Conservation (phyloP, 2,329 filamentous ascomycete genomes). For the Sporothrix humicola region DNA sequence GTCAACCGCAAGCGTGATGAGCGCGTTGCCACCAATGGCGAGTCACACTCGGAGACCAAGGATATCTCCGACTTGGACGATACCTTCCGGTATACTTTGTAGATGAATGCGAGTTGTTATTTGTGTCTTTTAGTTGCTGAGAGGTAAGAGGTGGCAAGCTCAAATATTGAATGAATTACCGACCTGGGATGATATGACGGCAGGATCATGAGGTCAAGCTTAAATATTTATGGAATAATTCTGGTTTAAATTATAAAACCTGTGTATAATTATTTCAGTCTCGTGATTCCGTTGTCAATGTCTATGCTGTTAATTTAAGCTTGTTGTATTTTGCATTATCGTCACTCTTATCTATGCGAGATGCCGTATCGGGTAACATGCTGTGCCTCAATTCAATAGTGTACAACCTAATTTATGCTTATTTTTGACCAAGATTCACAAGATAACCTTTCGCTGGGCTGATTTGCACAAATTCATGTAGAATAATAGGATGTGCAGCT, state of each 20-base stretch:
- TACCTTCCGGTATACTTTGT: conserved; percentile 24
- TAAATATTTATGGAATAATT: too few species aligned
- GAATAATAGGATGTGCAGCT: not conserved
- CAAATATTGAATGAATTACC: too few species aligned
- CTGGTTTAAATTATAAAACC: too few species aligned
- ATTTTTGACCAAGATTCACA: not conserved
- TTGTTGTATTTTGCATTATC: too few species aligned
- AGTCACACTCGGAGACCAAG: not conserved
- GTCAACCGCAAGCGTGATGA: conserved; percentile 23
- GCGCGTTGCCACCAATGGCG: not conserved
- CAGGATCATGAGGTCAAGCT: too few species aligned
- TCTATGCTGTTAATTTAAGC: too few species aligned
- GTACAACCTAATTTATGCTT: conserved; percentile 3
- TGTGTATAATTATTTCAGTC: too few species aligned
- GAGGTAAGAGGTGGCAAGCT: too few species aligned
- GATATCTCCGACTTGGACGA: conserved; percentile 22
- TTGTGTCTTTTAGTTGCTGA: too few species aligned
- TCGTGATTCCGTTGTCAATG: too few species aligned
- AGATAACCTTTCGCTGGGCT: not conserved
- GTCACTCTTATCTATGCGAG: not conserved
- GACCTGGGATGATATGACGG: too few species aligned
- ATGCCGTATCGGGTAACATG: not conserved
- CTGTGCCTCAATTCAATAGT: not conserved
- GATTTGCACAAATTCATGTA: not conserved
- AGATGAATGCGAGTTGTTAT: not conserved